Percentiles rank a stretch among this genome's conserved stretches.
phyloP scores from a whole-genome alignment of 192 early-diverging fungal genomes.

The Dissophora globulifera region DNA sequence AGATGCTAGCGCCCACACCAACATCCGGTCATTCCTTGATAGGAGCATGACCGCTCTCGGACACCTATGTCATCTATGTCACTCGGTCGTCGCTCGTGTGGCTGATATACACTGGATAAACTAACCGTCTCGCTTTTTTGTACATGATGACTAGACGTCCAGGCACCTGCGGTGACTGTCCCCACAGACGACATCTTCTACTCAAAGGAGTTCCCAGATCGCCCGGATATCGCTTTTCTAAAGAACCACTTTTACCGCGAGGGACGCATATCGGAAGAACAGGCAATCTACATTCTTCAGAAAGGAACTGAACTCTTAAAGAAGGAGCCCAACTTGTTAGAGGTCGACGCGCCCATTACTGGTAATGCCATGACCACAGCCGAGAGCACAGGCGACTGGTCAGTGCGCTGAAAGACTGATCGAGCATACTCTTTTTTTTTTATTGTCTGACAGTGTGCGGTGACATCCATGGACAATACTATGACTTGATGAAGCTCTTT shows the following conservation, averaged over 20 bases:
- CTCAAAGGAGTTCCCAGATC: conserved; percentile 64
- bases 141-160: conserved; percentile 55
- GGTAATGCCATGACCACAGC: no score
- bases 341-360: conserved; percentile 92
- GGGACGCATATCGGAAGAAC: conserved; percentile 90
- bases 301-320: conserved; percentile 84
- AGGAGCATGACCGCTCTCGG: no score
- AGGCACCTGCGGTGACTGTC: conserved; percentile 61
- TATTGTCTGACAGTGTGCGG: conserved; percentile 77
- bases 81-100: no score
- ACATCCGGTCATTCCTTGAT: no score
- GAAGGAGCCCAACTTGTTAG: conserved; percentile 85
- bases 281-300: conserved; percentile 88
- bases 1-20: no score
- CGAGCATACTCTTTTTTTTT: background rate
- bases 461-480: conserved; percentile 98
- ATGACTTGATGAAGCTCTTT: conserved; percentile 97
- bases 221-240: conserved; percentile 85
- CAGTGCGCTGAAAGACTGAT: background rate
- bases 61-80: no score
- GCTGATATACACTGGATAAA: no score
- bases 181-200: conserved; percentile 65
- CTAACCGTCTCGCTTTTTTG: background rate
- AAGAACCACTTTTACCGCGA: conserved; percentile 94
- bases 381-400: no score